Evolutionary conservation across 345 rosid species (phyloP), one percentile per base, ranked within the genome.

Genomic region (Eucalyptus curtisii): DNA sequence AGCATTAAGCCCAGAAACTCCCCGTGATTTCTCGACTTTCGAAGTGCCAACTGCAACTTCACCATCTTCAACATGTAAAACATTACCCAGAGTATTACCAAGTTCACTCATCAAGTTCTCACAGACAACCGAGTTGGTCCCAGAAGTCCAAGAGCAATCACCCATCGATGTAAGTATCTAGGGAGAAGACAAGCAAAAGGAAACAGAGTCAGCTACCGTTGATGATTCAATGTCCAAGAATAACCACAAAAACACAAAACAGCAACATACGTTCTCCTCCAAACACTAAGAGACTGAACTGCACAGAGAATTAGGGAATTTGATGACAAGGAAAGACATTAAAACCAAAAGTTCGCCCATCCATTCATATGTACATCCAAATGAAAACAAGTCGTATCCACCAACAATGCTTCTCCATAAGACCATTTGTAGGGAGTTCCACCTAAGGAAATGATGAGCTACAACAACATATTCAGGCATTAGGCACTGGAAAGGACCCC

Each of bases 21-120:
- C 92, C 86, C 90, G 92, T 42, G 88, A 86, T 88, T 89, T 91
- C 84, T 93, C 93, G 33, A 90, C 90, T 82, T 92, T 94, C 66
- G 92, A 91, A 71, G 88, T 31, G 86, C 55, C 68, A 44, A 48
- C 52, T 44, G 27, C 30, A 42, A 89, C 95, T 76, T 86, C 91
- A 49, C 87, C 84, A 89, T 90, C 91, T 66, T 93, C 87, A 64
- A 92, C 80, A 40, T 44, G 88, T 22, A 87, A 88, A 85, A 87
- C 80, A 61, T 89, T 66, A 31, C 68, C 61, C 55, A 90, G 66
- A 22, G 88, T 90, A 82, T 88, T 90, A 79, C 91, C 92, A 48
- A 91, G 87, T 86, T 91, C 94, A 87, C 92, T 91, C 85, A 92
- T 91, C 86, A 89, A 85, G 82, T 86, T 92, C 89, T 85, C 87